These are phyloP conservation scores for Brasilioporus rufonigricans DNA, from an alignment of 768 basidiomycete species.

Conservation along the genomic window DNA sequence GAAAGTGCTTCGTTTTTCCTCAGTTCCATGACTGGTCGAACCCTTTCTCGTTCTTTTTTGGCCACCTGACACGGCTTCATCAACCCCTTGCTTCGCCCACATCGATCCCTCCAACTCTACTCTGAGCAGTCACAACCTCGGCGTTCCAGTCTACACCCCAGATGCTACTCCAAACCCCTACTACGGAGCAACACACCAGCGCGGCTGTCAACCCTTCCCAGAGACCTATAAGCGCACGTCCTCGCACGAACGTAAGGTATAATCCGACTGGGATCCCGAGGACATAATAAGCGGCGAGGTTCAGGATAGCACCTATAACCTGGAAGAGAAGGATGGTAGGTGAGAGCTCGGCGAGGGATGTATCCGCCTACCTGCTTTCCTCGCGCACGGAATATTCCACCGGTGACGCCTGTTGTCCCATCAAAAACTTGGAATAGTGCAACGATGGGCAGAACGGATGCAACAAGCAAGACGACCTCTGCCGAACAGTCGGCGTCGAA, in stretches of 20 bases:
- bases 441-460: conserved; percentile 71
- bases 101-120: conserved; percentile 40
- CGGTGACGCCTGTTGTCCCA: conserved; percentile 61
- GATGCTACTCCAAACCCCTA: conserved; percentile 54
- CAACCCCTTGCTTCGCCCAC: conserved; percentile 21
- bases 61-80: neutral
- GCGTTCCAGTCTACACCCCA: conserved; percentile 66
- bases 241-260: conserved; percentile 64
- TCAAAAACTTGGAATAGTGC: conserved; percentile 87
- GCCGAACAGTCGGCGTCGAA: conserved; percentile 3
- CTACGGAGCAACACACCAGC: conserved; percentile 56
- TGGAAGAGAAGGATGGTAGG: conserved; percentile 23
- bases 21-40: too few relatives aligned
- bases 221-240: conserved; percentile 65
- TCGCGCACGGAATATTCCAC: conserved; percentile 78
- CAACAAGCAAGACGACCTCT: conserved; percentile 49
- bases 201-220: conserved; percentile 82
- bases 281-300: conserved; percentile 68
- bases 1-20: neutral
- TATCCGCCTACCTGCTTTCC: conserved; percentile 61
- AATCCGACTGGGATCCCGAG: conserved; percentile 83
- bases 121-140: conserved; percentile 34
- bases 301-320: conserved; percentile 69
- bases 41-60: neutral
- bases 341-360: neutral